Evolutionary conservation across 2,329 filamentous ascomycete genomes (phyloP).

Genomic region (Fusarium bulbicola): DNA sequence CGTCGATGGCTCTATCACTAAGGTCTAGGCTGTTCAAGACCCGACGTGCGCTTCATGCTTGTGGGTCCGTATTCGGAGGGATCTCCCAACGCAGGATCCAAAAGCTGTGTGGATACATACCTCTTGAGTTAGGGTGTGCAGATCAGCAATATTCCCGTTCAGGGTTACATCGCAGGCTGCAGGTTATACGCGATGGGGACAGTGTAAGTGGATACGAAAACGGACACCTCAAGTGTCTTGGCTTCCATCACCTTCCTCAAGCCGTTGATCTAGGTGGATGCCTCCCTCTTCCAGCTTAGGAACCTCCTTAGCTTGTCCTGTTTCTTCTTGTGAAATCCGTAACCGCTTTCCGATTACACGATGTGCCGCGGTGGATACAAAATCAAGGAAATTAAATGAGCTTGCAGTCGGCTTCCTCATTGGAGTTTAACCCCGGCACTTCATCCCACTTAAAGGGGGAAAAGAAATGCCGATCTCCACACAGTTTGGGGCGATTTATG

Average conservation of each 20-base stretch:
- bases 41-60: background rate
- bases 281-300: background rate
- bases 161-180: background rate
- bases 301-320: background rate
- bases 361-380: background rate
- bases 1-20: background rate
- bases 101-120: background rate
- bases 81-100: background rate
- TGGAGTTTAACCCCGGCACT: background rate
- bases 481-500: background rate
- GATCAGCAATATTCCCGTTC: background rate
- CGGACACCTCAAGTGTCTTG: background rate
- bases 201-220: background rate
- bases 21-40: background rate
- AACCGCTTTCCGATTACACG: background rate
- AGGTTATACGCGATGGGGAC: background rate
- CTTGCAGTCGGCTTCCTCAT: background rate
- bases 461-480: background rate
- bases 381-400: background rate
- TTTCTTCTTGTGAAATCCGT: background rate
- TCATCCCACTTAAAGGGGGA: background rate
- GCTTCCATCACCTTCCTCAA: background rate
- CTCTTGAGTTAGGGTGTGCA: background rate
- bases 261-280: background rate
- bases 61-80: slow-evolving; percentile 2